Percentiles rank a stretch among this genome's conserved stretches.
These are phyloP conservation scores for Populus nigra DNA, from an alignment of 345 rosid species.

Conservation along the genomic window DNA sequence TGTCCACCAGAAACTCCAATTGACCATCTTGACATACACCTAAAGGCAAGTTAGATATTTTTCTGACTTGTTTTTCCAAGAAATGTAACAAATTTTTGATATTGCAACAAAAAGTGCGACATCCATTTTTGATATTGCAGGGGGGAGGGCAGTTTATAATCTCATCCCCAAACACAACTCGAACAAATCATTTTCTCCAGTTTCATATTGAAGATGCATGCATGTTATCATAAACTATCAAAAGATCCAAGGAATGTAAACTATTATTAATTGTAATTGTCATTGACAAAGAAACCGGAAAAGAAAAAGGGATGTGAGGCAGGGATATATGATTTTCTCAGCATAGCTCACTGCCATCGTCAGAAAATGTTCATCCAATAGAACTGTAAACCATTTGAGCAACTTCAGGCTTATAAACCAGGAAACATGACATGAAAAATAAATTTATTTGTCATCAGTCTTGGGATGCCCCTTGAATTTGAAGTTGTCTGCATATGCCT, in stretches of 20 bases:
- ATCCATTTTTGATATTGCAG: too few species aligned
- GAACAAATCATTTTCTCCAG: too few species aligned
- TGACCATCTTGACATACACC: too few species aligned
- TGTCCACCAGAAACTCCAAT: too few species aligned
- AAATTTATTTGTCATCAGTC: conserved; percentile 33
- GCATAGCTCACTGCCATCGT: neutral
- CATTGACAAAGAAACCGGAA: neutral
- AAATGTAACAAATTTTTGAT: too few species aligned
- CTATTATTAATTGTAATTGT: neutral
- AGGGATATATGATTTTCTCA: neutral
- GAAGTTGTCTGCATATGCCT: conserved; percentile 32
- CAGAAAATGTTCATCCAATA: conserved; percentile 19
- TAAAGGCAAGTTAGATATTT: too few species aligned
- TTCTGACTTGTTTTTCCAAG: too few species aligned
- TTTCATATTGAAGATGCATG: too few species aligned
- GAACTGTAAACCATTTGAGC: conserved; percentile 8
- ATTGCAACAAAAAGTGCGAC: too few species aligned
- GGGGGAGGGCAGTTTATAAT: too few species aligned
- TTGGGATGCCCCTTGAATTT: conserved; percentile 30
- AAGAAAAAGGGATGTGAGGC: neutral
- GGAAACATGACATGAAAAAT: neutral
- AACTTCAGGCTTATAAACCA: conserved; percentile 3
- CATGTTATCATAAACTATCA: neutral
- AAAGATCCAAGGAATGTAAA: neutral
- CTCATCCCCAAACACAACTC: too few species aligned